These are phyloP conservation scores for Stemphylium lycopersici DNA, from an alignment of 2,329 filamentous ascomycete species.

Conservation along the genomic window DNA sequence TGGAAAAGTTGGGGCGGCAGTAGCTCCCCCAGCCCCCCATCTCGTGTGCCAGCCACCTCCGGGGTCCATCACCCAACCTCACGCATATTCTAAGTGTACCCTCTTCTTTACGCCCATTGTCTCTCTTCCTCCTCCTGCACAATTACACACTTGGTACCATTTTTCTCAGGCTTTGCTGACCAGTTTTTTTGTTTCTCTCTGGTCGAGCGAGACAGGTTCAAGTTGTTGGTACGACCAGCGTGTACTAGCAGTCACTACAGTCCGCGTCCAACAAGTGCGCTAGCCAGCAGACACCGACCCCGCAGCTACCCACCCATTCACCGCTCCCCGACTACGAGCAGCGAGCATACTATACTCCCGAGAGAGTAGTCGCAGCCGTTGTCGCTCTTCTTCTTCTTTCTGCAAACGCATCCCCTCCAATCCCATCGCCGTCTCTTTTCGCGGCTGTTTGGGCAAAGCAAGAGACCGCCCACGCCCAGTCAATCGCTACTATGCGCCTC, in stretches of 20 bases:
- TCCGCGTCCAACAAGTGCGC: constrained; percentile 11
- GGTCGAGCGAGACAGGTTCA: not conserved
- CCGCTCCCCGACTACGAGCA: constrained; percentile 17
- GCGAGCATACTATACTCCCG: constrained; percentile 1
- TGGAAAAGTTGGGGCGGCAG: constrained; percentile 7
- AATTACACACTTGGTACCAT: constrained; percentile 16
- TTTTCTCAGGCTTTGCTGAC: constrained; percentile 17
- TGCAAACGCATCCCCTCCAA: constrained; percentile 10
- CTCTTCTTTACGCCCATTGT: constrained; percentile 36
- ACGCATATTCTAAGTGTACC: constrained; percentile 37
- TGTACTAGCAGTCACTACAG: constrained; percentile 7
- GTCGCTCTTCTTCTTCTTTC: constrained; percentile 6
- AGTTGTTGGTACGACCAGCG: not conserved
- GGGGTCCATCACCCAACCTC: constrained; percentile 26
- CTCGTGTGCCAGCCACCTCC: constrained; percentile 18
- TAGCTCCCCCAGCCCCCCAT: constrained; percentile 24
- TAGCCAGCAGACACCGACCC: constrained; percentile 24
- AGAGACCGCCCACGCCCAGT: not conserved
- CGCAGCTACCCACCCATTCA: constrained; percentile 24
- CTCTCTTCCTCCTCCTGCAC: constrained; percentile 16
- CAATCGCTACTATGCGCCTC: constrained; percentile 33
- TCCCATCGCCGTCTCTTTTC: constrained; percentile 11
- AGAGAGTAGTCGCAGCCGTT: not conserved
- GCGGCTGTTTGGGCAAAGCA: constrained; percentile 8
- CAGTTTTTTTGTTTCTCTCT: constrained; percentile 6